Base-by-base conservation (phyloP, 345 rosid species). In the Ricinus communis region DNA sequence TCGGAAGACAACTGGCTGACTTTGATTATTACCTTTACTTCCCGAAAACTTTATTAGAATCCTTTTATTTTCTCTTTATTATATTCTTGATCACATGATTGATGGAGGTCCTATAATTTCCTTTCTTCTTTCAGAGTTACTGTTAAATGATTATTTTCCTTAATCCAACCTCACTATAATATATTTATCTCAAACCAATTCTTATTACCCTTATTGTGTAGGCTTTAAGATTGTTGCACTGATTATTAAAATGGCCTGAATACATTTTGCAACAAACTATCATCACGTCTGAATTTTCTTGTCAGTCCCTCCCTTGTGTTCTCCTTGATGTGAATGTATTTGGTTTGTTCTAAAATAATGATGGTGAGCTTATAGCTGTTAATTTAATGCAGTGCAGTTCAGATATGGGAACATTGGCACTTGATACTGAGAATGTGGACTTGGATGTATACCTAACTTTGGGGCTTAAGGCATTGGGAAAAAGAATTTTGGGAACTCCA, bases 381-480 rank as follows among this genome's bases (percentile, higher is more conserved):
- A 30, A 46, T 50, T 57, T 41, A 46, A 55, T 71, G 75, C 76
- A 69, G 70, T 73, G 62, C 55, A 68, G 69, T 76, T 68, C 50
- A 62, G 75, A 51, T 38, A 93, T 93, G 95, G 97, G 81, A 28
- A 69, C 79, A 43, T 73, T 83, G 30, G 74, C 75, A 25, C 75
- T 69, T 30, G 83, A 83, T 54, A 38, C 65, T 13, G 81, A 73
- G 31, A 73, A 60, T 65, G 46, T 63, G 13, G 85, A 82, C 70
- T 72, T 81, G 0, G 86, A 81, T 72, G 45, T 91, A 15, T 89
- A 85, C 79, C 62, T 69, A 24, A 79, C 73, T 50, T 68, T 91
- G 73, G 97, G 98, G 19, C 88, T 93, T 16, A 79, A 84, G 61
- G 60, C 76, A 14, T 73, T 71, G 46, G 83, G 83, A 58, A 89